These are phyloP conservation scores for Pyrenophora tritici-repentis DNA, from an alignment of 2,329 filamentous ascomycete genomes.

Conservation along the genomic window DNA sequence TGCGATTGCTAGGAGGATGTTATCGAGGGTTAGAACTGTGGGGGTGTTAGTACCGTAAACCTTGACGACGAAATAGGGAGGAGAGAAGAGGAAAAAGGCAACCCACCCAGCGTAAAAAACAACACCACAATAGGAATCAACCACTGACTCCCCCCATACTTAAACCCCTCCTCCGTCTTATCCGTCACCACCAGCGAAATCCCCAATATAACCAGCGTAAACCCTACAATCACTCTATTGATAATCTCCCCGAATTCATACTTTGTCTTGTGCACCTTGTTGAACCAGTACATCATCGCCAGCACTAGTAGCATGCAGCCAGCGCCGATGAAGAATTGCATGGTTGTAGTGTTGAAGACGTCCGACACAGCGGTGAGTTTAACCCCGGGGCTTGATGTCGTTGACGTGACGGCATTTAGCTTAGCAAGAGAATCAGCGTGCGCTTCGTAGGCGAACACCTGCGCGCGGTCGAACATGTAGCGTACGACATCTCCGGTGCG, in stretches of 20 bases:
- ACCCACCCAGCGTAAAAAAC: conserved; percentile 21
- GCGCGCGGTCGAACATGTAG: conserved; percentile 26
- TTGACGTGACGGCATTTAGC: conserved; percentile 27
- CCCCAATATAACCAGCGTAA: conserved; percentile 26
- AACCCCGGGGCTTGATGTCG: neutral
- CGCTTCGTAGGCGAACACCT: conserved; percentile 33
- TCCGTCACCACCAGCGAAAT: conserved; percentile 23
- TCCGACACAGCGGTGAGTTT: conserved; percentile 24
- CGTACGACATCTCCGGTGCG: conserved; percentile 19
- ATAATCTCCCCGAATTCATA: conserved; percentile 39
- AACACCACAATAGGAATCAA: conserved; percentile 31
- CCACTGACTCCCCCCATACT: conserved; percentile 27
- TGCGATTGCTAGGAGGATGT: conserved; percentile 18
- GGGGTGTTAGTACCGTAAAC: neutral
- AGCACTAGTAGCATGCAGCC: conserved; percentile 56
- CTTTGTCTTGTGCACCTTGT: conserved; percentile 40
- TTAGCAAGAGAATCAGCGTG: conserved; percentile 31
- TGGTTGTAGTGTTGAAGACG: conserved; percentile 31
- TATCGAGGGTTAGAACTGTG: conserved; percentile 23
- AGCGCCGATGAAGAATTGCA: conserved; percentile 34
- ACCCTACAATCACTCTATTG: conserved; percentile 28
- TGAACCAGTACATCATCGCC: conserved; percentile 63
- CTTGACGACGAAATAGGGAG: neutral
- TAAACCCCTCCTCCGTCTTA: conserved; percentile 28
- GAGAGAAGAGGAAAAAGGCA: neutral